Evolutionary conservation across 495 filamentous ascomycete species (phyloP), one percentile per base, ranked within the genome.

Genomic region (Venustampulla echinocandica): DNA sequence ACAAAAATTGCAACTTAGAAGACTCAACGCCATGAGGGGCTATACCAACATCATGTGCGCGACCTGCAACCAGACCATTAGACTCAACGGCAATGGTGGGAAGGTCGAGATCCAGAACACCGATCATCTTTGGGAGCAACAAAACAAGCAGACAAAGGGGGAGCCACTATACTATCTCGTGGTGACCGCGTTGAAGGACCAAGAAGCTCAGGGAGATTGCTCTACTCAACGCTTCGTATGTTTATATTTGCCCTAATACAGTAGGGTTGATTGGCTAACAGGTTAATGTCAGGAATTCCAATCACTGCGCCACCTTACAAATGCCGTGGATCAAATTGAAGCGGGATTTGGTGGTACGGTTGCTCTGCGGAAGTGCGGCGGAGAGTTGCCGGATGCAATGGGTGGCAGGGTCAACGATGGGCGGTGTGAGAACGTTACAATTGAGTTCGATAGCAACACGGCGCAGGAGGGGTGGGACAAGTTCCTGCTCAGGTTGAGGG

Each of bases 221-320:
- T 42, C 46, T 20, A 36, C 27, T 30, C 38, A 38, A 28, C 27
- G 46, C 30, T 54, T 54, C 24, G 52, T 54, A 40, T 2, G 52
- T 48, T 34, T 28, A 6, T 45, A 37, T 20, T 14, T 10, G 15
- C 9, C 18, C 17, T 18, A 10, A 24, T 23, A 14, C 13, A 20
- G 18, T 32, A 4, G 18, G 14, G 22, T 17, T 6, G 9, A 34
- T 36, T 33, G 5, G 21, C 40, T 46, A 44, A 48, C 10, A 34
- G 6, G 22, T 19, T 35, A 17, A 44, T 24, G 1, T n/a, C 19
- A 54, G 52, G 37, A 41, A 21, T 54, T 54, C 37, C 42, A 50
- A 28, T 54, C 52, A 23, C 27, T 54, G 15, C 52, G 50, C 23
- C 52, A 54, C 20, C 46, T 54, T 34, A 54, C 52, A 21, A 46